Evolutionary conservation across 2,329 filamentous ascomycete species (phyloP), one percentile per base, ranked within the genome.

Genomic region (Byssochlamys sp.): DNA sequence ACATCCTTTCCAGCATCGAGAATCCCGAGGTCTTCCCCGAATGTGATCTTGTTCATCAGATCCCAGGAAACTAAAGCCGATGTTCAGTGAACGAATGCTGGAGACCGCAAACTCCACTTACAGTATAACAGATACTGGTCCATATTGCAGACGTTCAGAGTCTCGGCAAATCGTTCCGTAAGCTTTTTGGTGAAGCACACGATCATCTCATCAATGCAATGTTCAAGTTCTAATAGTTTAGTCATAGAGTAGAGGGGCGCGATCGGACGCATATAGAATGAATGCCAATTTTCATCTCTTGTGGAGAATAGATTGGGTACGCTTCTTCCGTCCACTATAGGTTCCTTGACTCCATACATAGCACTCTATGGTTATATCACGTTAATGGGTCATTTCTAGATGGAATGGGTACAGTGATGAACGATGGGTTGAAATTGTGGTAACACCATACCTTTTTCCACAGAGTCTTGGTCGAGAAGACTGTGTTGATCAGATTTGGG

Each of bases 221-320:
- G 33, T 45, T 58, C 56, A 33, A 57, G 29, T 9, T 52, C 26
- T 27, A 55, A 19, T 28, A 55, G 19, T 33, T 58, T 52, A 5
- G 48, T 33, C 27, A 55, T 51, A 26, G 48, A 52, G 48, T 55
- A 55, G n/a, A 55, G 31, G 10, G 26, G 24, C 0, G 51, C 33
- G 26, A 54, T 54, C 5, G 56, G 56, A 7, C 35, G 26, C 14
- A 52, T 53, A 26, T 55, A 55, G 33, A 52, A 48, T 27, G 57
- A 57, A 57, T 60, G 59, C 39, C 56, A 53, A 11, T 55, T 59
- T 39, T 59, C 58, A 51, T 59, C 52, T 49, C 54, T 59, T 25
- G 57, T 58, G 1, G 57, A 50, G 50, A 59, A 55, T n/a, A 60
- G 52, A 25, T 57, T 58, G 25, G 29, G 50, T 3, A 56, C 33